Evolutionary conservation across 352 stramenopile species (phyloP), one percentile per base, ranked within the genome.

Genomic region (Phytophthora crassamura): DNA sequence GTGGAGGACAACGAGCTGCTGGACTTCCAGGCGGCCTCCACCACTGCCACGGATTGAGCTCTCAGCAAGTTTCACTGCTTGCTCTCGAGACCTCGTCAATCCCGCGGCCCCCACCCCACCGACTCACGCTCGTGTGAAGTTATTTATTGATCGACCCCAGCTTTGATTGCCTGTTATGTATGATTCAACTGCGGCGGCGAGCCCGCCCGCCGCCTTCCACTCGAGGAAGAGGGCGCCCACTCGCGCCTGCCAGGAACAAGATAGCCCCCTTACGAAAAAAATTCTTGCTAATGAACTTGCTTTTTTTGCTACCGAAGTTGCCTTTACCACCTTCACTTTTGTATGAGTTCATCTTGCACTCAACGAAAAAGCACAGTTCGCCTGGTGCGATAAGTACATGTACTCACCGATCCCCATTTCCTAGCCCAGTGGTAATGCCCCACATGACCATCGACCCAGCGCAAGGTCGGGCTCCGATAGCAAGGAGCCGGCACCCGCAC

Each of bases 1-100:
- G 75, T 80, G 40, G 82, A 90, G 68, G 84, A 93, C 53, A 82
- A 70, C 55, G 76, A 86, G 48, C 68, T 90, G 12, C 75, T 93
- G 46, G 69, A 93, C 69, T 93, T 93, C 59, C 69, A 78, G 34
- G 55, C 59, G 30, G 46, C 55, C 7, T 66, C 67, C 33, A 64
- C 36, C 16, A 48, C 63, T 22, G 41, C 14, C 28, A 66, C 69
- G 45, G 72, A 70, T 47, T 82, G 67, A 80, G 20, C 30, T 42
- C 15, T 22, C 16, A 28, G n/a, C 5, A 28, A 53, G 25, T 4
- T 28, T 28, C 25, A n/a, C 14, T 36, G 28, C 25, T 39, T 55
- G 16, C 30, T 25, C 12, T 41, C 18, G 38, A 12, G 30, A 32
- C 30, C 22, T 41, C 48, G 33, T 30, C 16, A 50, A 56, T 51